phyloP scores from a whole-genome alignment of 179 eudicot genomes.

The Amaranthus tricolor region DNA sequence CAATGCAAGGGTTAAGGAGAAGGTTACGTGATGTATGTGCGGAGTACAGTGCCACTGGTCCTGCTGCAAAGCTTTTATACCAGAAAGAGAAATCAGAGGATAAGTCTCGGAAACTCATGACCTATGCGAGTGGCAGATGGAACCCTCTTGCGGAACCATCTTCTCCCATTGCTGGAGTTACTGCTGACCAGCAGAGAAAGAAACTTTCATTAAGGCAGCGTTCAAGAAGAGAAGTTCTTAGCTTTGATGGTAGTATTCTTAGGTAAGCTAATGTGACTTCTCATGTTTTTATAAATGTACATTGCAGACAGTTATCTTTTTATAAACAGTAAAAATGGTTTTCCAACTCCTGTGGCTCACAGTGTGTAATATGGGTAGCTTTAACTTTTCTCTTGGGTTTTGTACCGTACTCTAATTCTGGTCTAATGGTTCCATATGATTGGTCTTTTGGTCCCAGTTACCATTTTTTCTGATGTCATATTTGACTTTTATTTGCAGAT shows the following conservation, averaged over 20 bases:
- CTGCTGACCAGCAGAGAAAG: conserved; percentile 61
- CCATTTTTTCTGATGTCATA: conserved; percentile 1
- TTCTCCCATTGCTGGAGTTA: conserved; percentile 79
- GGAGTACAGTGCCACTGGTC: conserved; percentile 82
- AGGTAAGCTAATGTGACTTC: conserved; percentile 47
- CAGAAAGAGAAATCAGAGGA: conserved; percentile 71
- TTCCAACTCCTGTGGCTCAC: not conserved
- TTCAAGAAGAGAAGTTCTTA: conserved; percentile 72
- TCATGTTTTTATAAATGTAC: not conserved
- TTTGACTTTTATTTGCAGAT: conserved; percentile 44
- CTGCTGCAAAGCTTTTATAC: conserved; percentile 73
- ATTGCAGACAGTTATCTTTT: conserved; percentile 1
- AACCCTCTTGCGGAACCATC: conserved; percentile 91
- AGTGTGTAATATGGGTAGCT: conserved; percentile 2
- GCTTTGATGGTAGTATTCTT: conserved; percentile 88
- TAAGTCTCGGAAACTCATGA: conserved; percentile 63
- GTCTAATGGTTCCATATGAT: conserved; percentile 1
- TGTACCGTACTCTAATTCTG: conserved; percentile 3
- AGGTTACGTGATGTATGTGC: conserved; percentile 69
- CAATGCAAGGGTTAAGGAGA: conserved; percentile 83
- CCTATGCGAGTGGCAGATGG: conserved; percentile 96
- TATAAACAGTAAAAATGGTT: not conserved
- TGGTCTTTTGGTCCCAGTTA: not conserved
- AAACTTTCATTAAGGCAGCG: conserved; percentile 74
- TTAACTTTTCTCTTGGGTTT: conserved; percentile 7